These are phyloP conservation scores for Vigna nakashimae DNA, from an alignment of 306 rosid genomes.

Conservation along the genomic window DNA sequence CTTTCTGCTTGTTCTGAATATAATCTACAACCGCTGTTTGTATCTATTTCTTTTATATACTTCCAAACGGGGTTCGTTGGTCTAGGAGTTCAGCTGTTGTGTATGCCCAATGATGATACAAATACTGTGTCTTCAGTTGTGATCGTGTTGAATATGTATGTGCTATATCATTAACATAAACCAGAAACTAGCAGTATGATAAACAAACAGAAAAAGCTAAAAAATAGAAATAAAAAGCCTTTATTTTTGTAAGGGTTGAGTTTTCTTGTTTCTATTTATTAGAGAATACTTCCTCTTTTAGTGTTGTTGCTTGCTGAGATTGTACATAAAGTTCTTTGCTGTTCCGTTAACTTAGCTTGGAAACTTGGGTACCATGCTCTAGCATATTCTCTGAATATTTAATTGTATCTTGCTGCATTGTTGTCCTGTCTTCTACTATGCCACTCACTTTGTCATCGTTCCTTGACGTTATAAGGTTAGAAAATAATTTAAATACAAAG, in stretches of 20 bases:
- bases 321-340: conserved; percentile 56
- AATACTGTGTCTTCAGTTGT: conserved; percentile 15
- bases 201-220: not conserved
- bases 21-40: conserved; percentile 21
- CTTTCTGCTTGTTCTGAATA: not conserved
- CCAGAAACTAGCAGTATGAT: not conserved
- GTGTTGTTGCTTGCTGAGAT: conserved; percentile 77
- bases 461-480: conserved; percentile 11
- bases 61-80: not conserved
- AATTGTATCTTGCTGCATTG: not conserved
- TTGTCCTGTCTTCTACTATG: conserved; percentile 1
- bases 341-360: conserved; percentile 9
- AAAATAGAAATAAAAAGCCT: not conserved
- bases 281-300: conserved; percentile 51
- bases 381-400: not conserved
- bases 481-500: conserved; percentile 7
- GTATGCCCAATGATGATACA: not conserved
- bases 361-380: not conserved
- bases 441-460: conserved; percentile 1
- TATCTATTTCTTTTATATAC: too few species aligned
- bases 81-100: not conserved
- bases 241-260: not conserved
- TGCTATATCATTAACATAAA: not conserved
- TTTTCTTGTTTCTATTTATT: conserved; percentile 9
- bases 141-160: not conserved